Conservation (phyloP, 2,329 filamentous ascomycete genomes). For the Xylariaceae sp. region DNA sequence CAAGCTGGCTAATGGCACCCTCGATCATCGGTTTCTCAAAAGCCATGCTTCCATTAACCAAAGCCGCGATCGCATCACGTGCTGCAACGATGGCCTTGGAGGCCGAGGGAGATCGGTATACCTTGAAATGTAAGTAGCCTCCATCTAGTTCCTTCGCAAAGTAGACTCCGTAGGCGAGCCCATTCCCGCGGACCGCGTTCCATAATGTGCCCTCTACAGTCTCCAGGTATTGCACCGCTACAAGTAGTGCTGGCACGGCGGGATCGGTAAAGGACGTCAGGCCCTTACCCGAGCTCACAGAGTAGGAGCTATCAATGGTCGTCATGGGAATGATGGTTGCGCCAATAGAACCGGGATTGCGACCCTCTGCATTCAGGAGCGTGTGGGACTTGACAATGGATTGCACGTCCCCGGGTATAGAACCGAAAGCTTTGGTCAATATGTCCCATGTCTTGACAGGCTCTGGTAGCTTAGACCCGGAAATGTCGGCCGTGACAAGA, state of each 20-base stretch:
- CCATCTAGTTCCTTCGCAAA: constrained; percentile 74
- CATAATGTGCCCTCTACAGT: constrained; percentile 91
- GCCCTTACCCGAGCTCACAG: constrained; percentile 68
- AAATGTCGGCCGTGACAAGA: constrained; percentile 75
- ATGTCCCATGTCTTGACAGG: constrained; percentile 76
- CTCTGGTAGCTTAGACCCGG: constrained; percentile 56
- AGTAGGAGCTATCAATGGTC: constrained; percentile 87
- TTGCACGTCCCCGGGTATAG: constrained; percentile 48
- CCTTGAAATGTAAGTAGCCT: constrained; percentile 74
- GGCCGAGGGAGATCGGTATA: constrained; percentile 86
- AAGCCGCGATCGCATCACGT: constrained; percentile 66
- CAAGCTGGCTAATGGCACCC: constrained; percentile 83
- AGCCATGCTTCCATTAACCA: constrained; percentile 63
- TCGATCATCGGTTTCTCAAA: constrained; percentile 82
- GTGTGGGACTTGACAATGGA: constrained; percentile 65
- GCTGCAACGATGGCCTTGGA: constrained; percentile 79
- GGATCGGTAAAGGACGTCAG: constrained; percentile 72
- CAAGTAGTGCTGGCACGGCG: constrained; percentile 74
- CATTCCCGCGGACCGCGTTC: constrained; percentile 87
- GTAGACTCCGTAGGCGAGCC: constrained; percentile 82
- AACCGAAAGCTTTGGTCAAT: constrained; percentile 50
- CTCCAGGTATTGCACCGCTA: constrained; percentile 86
- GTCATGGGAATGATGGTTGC: constrained; percentile 84
- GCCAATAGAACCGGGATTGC: constrained; percentile 65
- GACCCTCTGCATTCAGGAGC: constrained; percentile 70